Conservation (phyloP, 208 protist genomes). For the Trypanosoma brucei region DNA sequence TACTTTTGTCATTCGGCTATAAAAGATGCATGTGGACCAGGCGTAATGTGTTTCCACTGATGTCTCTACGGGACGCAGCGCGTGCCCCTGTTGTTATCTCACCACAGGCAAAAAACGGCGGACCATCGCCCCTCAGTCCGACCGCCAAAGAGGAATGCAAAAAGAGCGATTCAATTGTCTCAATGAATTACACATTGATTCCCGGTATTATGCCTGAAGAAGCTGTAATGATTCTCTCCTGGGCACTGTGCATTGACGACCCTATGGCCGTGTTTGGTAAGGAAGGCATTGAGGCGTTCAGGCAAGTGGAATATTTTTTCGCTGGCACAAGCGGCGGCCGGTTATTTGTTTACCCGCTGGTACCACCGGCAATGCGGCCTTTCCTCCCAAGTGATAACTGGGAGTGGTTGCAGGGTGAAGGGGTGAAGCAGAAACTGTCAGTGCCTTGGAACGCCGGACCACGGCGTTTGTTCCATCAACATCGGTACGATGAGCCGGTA, state of each 20-base stretch:
- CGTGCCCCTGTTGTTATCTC: constrained; percentile 14
- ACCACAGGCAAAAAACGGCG: background rate
- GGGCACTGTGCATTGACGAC: constrained; percentile 26
- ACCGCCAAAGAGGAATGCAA: constrained; percentile 6
- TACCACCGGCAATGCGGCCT: constrained; percentile 43
- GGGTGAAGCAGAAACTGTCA: background rate
- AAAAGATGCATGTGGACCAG: constrained; percentile 27
- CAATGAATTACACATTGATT: constrained; percentile 59
- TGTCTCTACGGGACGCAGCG: background rate
- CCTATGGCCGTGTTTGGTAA: background rate
- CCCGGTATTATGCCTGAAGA: constrained; percentile 23
- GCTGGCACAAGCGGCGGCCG: constrained; percentile 58
- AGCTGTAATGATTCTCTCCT: constrained; percentile 30
- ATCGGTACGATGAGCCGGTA: constrained; percentile 48
- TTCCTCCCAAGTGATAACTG: background rate
- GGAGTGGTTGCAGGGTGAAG: background rate
- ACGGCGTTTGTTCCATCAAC: constrained; percentile 54
- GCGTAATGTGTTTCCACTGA: constrained; percentile 26
- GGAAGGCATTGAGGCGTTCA: constrained; percentile 23
- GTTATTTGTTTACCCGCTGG: constrained; percentile 48
- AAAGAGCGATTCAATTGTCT: constrained; percentile 44
- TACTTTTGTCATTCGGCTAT: no score
- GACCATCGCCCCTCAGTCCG: constrained; percentile 3
- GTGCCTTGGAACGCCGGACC: constrained; percentile 38
- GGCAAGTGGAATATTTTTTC: constrained; percentile 82